Base-by-base conservation (phyloP, 495 filamentous ascomycete genomes). In the Cenococcum geophilum region DNA sequence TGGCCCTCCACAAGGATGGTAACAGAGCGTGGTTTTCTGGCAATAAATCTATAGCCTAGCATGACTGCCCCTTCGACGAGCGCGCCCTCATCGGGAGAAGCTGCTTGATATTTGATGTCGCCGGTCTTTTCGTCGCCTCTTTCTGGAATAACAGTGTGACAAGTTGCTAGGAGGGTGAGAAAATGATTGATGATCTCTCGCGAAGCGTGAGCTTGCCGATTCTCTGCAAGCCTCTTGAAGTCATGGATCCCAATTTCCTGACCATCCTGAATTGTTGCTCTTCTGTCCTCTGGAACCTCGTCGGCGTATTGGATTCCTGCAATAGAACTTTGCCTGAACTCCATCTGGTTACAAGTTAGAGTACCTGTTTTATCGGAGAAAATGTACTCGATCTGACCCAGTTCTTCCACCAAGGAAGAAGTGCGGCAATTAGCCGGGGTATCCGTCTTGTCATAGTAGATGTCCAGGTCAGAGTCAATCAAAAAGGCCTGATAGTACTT, bases 351-450 rank as follows among this genome's bases (percentile, higher is more conserved):
- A 76, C 92, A 95, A 25, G 95, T 99, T 67, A 99, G 76, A n/a
- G 95, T 99, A 36, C 95, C 95, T 6, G 95, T 99, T 78, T 99
- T 98, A 75, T 99, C 95, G 1, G 91, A 96, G 73, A 99, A 99
- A 55, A 97, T 92, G 70, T 93, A 99, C 68, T 97, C 93, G 60
- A 99, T 93, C 79, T 97, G 95, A 49, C 95, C 95, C 25, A 99
- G 76, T 72, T 99, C 95, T 75, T 99, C 95, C 10, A 99, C 95
- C 65, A 99, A 78, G 66, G 90, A 96, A 0, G 91, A 96, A 1
- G 95, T 99, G 40, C 95, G 83, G 75, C 95, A 99, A 59, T 91
- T 92, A 0, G 93, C 91, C 20, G 95, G 91, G 0, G 93, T 97
- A 70, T 99, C 92, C 4, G 86, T 96, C 68, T 88, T 88, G 63